phyloP scores from a whole-genome alignment of 176 grass and related monocot genomes.

The Oryza meridionalis region DNA sequence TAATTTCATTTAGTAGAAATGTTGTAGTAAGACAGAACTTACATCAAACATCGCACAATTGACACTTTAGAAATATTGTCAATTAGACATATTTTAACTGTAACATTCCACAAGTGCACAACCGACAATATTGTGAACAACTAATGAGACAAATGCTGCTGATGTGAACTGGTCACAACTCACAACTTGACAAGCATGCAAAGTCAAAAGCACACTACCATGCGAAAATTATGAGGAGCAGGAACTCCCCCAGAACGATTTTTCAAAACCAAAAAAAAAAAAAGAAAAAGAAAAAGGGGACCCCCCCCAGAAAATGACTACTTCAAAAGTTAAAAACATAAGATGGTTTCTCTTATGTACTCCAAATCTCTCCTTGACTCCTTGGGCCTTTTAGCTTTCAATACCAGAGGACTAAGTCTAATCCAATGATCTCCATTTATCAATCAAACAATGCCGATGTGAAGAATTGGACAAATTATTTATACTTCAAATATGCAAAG shows the following conservation, averaged over 20 bases:
- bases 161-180: not conserved
- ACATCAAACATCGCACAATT: not conserved
- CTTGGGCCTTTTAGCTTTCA: not conserved
- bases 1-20: not conserved
- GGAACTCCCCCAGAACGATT: not conserved
- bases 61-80: not conserved
- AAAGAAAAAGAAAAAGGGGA: too few relatives aligned
- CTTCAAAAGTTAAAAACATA: not conserved
- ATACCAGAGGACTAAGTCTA: not conserved
- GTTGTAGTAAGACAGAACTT: not conserved
- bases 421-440: not conserved
- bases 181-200: constrained; percentile 9
- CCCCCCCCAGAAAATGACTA: not conserved
- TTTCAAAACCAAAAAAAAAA: too few relatives aligned
- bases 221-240: not conserved
- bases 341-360: not conserved
- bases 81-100: not conserved
- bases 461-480: not conserved
- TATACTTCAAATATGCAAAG: not conserved
- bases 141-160: not conserved
- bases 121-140: not conserved
- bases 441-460: not conserved
- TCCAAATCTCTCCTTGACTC: not conserved
- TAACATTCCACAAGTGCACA: not conserved
- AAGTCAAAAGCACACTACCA: constrained; percentile 5